Evolutionary conservation across 306 rosid species (phyloP), one percentile per base, ranked within the genome.

Genomic region (Mimosa bimucronata): DNA sequence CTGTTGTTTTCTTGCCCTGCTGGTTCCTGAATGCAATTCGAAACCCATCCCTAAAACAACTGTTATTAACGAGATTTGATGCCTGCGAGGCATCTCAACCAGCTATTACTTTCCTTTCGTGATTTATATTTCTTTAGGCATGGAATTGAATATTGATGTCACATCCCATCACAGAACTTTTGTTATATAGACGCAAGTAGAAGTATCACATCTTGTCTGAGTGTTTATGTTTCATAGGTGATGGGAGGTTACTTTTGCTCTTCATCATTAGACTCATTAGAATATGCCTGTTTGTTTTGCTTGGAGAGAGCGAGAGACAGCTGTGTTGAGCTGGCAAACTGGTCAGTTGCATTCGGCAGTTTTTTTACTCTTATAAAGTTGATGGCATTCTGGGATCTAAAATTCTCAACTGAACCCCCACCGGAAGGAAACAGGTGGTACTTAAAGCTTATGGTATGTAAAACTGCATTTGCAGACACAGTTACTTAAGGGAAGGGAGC

Each of bases 401-500:
- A 44, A 66, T 74, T 64, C 68, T 71, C 29, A 58, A 19, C 19
- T 69, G n/a, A 48, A 21, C 5, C 34, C 74, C 44, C 48, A 12
- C n/a, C n/a, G 28, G 73, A 38, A 18, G 26, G 38, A 61, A 28
- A 46, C 13, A 65, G 82, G 66, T 71, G 28, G 40, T 66, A 28
- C 28, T 83, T 67, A 74, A 86, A 77, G 80, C 82, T 89, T 79
- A 81, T 76, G 77, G 68, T 65, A 41, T 79, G 64, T 61, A 82
- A 45, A 71, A 58, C 79, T 73, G 50, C 66, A 79, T 85, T 29
- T 80, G 76, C 86, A 95, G 99, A 95, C 99, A 2, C 99, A 95
- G 77, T 66, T 89, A 69, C 85, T 91, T 57, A 95, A 95, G 87
- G 92, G 94, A 85, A 88, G 97, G 90, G 99, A 95, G 83, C 98